phyloP scores from a whole-genome alignment of 2,329 filamentous ascomycete genomes.

The Polychaeton citri region DNA sequence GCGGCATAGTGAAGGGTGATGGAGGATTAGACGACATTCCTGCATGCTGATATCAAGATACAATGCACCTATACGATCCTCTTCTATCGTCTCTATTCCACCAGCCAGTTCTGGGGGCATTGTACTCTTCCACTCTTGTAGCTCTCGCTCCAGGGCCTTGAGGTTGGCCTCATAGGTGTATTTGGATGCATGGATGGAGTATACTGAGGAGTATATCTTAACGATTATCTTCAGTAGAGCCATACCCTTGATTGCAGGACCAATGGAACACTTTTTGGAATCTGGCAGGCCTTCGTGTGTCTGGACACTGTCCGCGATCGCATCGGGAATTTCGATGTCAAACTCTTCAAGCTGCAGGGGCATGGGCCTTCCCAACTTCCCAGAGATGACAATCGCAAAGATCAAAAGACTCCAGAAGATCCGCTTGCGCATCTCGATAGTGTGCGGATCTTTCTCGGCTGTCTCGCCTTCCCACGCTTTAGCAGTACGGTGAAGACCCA shows the following conservation, averaged over 20 bases:
- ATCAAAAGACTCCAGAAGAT: slow-evolving; percentile 62
- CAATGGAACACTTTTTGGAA: slow-evolving; percentile 50
- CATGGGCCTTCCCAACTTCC: slow-evolving; percentile 66
- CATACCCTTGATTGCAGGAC: slow-evolving; percentile 52
- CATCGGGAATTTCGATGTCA: slow-evolving; percentile 62
- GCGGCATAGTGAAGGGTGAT: slow-evolving; percentile 40
- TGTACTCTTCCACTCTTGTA: slow-evolving; percentile 49
- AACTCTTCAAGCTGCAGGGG: slow-evolving; percentile 61
- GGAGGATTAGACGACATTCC: slow-evolving; percentile 37
- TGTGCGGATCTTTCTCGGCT: slow-evolving; percentile 42
- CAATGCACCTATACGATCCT: slow-evolving; percentile 34
- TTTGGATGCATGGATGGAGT: slow-evolving; percentile 51
- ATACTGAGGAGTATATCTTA: slow-evolving; percentile 65
- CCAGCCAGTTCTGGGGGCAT: slow-evolving; percentile 50
- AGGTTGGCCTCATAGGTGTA: slow-evolving; percentile 50
- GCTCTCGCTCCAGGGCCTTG: slow-evolving; percentile 50
- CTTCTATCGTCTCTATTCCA: slow-evolving; percentile 28
- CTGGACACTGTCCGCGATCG: slow-evolving; percentile 57
- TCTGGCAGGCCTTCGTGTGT: slow-evolving; percentile 37
- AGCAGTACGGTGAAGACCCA: slow-evolving; percentile 61
- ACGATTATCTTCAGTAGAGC: slow-evolving; percentile 54
- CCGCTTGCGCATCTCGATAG: slow-evolving; percentile 65
- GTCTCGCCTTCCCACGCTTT: slow-evolving; percentile 40
- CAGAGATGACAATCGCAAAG: slow-evolving; percentile 55
- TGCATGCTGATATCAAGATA: slow-evolving; percentile 37